Percentiles rank a stretch among this genome's conserved stretches.
Conservation (phyloP, 108 stramenopile species). For the Parietichytrium sp. region DNA sequence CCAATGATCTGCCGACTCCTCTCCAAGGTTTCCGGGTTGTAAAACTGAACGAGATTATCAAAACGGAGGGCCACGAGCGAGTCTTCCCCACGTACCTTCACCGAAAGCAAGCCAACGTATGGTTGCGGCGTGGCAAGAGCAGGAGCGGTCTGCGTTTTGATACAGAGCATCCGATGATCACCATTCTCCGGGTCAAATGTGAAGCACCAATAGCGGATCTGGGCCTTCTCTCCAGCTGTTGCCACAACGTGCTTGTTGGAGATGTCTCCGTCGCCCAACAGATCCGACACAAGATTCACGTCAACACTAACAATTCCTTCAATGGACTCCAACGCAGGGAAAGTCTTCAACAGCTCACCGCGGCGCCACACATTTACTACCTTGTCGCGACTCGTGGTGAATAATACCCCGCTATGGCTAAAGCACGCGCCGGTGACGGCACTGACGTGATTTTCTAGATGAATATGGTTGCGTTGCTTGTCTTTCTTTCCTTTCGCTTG, state of each 20-base stretch:
- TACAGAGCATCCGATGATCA: too few species aligned
- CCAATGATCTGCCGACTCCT: constrained; percentile 15
- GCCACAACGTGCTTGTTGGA: too few species aligned
- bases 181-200: too few species aligned
- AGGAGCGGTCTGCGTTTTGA: too few species aligned
- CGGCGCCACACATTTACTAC: neutral
- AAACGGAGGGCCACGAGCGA: neutral
- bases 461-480: neutral
- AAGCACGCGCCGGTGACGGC: neutral
- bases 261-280: too few species aligned
- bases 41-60: neutral
- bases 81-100: too few species aligned
- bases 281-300: too few species aligned
- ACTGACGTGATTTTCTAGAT: neutral
- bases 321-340: neutral
- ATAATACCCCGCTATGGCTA: neutral
- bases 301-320: too few species aligned
- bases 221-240: neutral
- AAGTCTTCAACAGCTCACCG: neutral
- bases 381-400: constrained; percentile 18
- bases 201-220: neutral
- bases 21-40: neutral
- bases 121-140: too few species aligned
- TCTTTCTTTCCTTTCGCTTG: too few species aligned
- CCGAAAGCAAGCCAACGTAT: too few species aligned